phyloP scores from a whole-genome alignment of 352 stramenopile species.

The Phytophthora fragariae region DNA sequence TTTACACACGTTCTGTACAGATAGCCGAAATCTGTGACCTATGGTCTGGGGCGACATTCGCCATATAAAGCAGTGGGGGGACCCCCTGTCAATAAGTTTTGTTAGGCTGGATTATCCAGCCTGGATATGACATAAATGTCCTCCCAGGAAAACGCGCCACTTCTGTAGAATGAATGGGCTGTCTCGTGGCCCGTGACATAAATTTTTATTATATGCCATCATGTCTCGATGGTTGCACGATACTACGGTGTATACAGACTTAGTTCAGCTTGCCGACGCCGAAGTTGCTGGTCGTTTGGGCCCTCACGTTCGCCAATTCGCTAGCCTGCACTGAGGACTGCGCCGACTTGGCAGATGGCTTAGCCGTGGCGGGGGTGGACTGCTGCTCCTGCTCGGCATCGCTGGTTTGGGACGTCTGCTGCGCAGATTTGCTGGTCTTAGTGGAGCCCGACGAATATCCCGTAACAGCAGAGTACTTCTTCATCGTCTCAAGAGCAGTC shows the following conservation, averaged over 20 bases:
- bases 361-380: conserved; percentile 22
- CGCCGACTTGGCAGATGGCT: conserved; percentile 18
- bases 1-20: too few species aligned
- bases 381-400: conserved; percentile 8
- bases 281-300: conserved; percentile 24
- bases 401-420: conserved; percentile 3
- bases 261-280: conserved; percentile 29
- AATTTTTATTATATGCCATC: conserved; percentile 28
- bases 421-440: conserved; percentile 7
- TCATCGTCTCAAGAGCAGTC: conserved; percentile 19
- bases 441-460: conserved; percentile 4
- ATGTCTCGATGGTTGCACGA: conserved; percentile 11
- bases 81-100: too few species aligned
- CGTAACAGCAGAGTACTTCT: conserved; percentile 15
- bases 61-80: too few species aligned
- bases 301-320: conserved; percentile 26
- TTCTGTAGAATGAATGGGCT: background rate
- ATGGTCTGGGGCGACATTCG: too few species aligned
- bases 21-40: too few species aligned
- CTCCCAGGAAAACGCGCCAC: too few species aligned
- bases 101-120: too few species aligned
- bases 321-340: conserved; percentile 8
- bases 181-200: conserved; percentile 11
- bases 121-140: too few species aligned
- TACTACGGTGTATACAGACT: conserved; percentile 14